Conservation (phyloP, 2,329 filamentous ascomycete genomes). For the Tolypocladium sp. region DNA sequence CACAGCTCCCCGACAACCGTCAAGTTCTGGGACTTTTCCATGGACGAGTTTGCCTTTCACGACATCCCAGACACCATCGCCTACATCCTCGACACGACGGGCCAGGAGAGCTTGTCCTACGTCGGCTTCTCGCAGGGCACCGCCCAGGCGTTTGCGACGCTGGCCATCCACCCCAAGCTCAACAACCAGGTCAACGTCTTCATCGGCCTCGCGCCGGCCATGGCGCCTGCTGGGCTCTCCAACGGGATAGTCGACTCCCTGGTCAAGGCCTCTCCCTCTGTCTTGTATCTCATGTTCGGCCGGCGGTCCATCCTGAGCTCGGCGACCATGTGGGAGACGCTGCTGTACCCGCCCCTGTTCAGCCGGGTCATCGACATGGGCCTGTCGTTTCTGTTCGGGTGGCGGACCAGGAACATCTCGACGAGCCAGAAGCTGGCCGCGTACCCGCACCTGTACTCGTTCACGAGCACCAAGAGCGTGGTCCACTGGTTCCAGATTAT, state of each 20-base stretch:
- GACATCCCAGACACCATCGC: constrained; percentile 93
- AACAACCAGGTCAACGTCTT: constrained; percentile 95
- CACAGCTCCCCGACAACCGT: constrained; percentile 63
- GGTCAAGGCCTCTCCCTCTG: constrained; percentile 85
- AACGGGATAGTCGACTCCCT: constrained; percentile 89
- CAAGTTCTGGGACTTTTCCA: constrained; percentile 95
- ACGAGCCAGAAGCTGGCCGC: constrained; percentile 85
- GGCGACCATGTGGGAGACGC: constrained; percentile 93
- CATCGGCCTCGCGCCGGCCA: constrained; percentile 89
- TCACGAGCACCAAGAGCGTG: constrained; percentile 91
- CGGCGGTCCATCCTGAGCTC: constrained; percentile 84
- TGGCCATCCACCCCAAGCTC: constrained; percentile 84
- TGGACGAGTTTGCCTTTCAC: constrained; percentile 96
- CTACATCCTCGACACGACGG: constrained; percentile 80
- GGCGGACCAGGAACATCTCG: constrained; percentile 77
- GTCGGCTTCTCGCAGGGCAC: constrained; percentile 97
- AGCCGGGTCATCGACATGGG: constrained; percentile 77
- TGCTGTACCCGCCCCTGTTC: constrained; percentile 91
- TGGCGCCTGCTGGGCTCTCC: constrained; percentile 85
- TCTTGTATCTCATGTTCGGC: constrained; percentile 88
- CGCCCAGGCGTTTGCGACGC: constrained; percentile 87
- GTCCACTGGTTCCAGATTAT: constrained; percentile 99
- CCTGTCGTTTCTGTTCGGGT: constrained; percentile 78
- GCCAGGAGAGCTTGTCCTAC: constrained; percentile 79
- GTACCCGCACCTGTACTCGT: constrained; percentile 93